Conservation (phyloP, 768 basidiomycete species). For the Kwoniella botswanensis region DNA sequence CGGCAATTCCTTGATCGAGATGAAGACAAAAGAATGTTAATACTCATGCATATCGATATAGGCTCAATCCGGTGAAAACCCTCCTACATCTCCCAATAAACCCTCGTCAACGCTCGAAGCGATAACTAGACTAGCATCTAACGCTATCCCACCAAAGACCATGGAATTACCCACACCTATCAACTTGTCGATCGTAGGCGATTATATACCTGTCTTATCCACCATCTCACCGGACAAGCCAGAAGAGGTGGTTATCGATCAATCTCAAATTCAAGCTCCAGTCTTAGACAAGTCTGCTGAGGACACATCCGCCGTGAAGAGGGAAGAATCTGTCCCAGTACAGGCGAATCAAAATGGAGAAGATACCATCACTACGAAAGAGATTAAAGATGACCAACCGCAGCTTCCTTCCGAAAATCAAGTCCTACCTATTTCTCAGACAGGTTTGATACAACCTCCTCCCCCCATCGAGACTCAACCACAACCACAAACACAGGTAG, state of each 20-base stretch:
- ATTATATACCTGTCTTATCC: not conserved
- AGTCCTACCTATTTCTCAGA: not conserved
- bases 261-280: no score
- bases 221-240: not conserved
- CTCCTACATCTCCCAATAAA: not conserved
- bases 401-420: not conserved
- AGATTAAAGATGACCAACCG: no score
- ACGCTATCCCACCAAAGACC: constrained; percentile 10
- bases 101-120: constrained; percentile 12
- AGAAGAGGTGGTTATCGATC: no score
- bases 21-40: not conserved
- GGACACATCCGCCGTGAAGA: no score
- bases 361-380: no score
- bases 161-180: constrained; percentile 18
- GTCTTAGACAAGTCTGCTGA: no score
- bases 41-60: not conserved
- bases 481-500: not conserved
- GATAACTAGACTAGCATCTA: constrained; percentile 9
- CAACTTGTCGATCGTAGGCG: constrained; percentile 6
- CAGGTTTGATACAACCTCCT: constrained; percentile 6
- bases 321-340: no score
- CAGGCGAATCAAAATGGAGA: no score
- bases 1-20: no score
- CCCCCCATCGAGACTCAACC: not conserved
- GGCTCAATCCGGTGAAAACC: constrained; percentile 13